These are phyloP conservation scores for Gigaspora rosea DNA, from an alignment of 192 early-diverging fungal species.

Conservation along the genomic window DNA sequence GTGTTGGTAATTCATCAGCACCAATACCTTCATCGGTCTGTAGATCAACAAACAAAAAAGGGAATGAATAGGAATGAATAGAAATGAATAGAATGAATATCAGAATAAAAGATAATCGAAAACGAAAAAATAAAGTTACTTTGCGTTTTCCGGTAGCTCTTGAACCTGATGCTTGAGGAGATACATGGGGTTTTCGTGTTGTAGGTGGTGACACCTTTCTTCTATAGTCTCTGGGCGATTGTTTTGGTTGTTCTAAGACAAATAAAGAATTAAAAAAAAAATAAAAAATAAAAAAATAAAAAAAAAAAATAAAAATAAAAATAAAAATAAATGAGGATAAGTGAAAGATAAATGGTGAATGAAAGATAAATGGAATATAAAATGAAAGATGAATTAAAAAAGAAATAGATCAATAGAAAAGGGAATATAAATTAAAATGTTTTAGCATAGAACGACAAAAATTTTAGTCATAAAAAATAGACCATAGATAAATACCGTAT, in stretches of 20 bases:
- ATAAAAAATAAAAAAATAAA: neutral
- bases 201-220: slow-evolving; percentile 4
- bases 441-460: no score
- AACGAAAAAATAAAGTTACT: neutral
- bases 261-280: neutral
- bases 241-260: slow-evolving; percentile 5
- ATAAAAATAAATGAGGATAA: neutral
- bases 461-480: no score
- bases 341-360: neutral
- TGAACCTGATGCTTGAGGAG: slow-evolving; percentile 2
- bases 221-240: neutral
- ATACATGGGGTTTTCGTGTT: slow-evolving; percentile 11
- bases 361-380: neutral
- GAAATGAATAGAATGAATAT: neutral
- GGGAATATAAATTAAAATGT: no score
- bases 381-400: no score
- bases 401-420: no score
- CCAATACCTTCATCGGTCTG: slow-evolving; percentile 1
- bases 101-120: neutral
- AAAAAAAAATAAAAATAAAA: neutral
- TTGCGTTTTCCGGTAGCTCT: slow-evolving; percentile 19
- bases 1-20: slow-evolving; percentile 12
- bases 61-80: neutral
- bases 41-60: neutral
- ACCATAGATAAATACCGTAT: slow-evolving; percentile 18